A percentile compares a stretch with the other conserved stretches of the same genome.
phyloP scores from a whole-genome alignment of 2,329 filamentous ascomycete genomes.

The Microdochium bolleyi region DNA sequence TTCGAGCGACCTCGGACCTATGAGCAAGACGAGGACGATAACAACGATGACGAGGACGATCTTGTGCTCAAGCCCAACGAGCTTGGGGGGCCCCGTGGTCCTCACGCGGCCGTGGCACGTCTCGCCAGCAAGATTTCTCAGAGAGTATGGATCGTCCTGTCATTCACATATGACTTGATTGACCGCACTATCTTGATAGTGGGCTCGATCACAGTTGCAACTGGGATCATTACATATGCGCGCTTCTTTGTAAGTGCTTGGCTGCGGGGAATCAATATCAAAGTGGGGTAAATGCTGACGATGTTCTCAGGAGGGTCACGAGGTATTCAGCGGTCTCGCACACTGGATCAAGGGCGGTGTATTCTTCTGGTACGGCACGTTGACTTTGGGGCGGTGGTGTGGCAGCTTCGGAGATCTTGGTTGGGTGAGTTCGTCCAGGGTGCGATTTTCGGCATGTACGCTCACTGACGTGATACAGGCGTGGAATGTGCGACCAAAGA shows the following conservation, averaged over 20 bases:
- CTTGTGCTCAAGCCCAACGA: constrained; percentile 31
- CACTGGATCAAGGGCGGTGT: constrained; percentile 93
- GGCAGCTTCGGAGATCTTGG: constrained; percentile 85
- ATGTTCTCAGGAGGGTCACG: constrained; percentile 47
- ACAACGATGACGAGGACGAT: constrained; percentile 34
- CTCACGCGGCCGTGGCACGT: constrained; percentile 43
- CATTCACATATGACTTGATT: constrained; percentile 56
- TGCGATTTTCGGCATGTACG: constrained; percentile 1
- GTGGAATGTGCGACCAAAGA: constrained; percentile 75
- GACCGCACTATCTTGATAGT: constrained; percentile 73
- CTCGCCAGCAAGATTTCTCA: constrained; percentile 48
- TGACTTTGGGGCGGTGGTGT: constrained; percentile 83
- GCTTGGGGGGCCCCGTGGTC: constrained; percentile 21
- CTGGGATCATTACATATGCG: constrained; percentile 68
- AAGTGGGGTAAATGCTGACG: constrained; percentile 6
- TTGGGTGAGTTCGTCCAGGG: constrained; percentile 57
- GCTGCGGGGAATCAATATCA: constrained; percentile 3
- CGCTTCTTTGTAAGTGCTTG: constrained; percentile 69
- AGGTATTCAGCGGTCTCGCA: constrained; percentile 77
- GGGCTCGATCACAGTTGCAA: constrained; percentile 64
- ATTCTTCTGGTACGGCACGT: constrained; percentile 86
- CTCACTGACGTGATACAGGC: constrained; percentile 35
- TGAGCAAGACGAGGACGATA: constrained; percentile 33
- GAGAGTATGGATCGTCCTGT: constrained; percentile 48
- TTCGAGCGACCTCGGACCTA: constrained; percentile 35